Conservation (phyloP, 2,329 filamentous ascomycete genomes). For the Fusarium pseudograminearum region DNA sequence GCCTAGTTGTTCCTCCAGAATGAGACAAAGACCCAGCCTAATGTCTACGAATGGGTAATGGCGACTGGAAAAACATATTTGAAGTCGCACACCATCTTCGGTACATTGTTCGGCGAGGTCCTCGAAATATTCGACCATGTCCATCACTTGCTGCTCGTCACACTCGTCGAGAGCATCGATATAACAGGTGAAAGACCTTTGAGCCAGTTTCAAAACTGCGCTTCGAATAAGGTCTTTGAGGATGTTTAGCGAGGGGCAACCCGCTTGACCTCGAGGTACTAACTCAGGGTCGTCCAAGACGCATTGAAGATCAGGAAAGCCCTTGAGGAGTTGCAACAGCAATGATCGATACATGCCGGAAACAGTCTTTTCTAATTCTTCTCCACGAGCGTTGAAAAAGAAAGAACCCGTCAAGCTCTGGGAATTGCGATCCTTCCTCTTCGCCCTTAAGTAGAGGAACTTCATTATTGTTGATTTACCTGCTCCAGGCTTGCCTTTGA, state of each 20-base stretch:
- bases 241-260: neutral
- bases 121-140: slow-evolving; percentile 59
- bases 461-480: slow-evolving; percentile 64
- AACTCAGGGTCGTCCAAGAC: slow-evolving; percentile 45
- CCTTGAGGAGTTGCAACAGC: slow-evolving; percentile 58
- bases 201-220: fast-evolving
- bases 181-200: slow-evolving; percentile 24
- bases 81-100: slow-evolving; percentile 31
- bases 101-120: slow-evolving; percentile 45
- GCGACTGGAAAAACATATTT: slow-evolving; percentile 60
- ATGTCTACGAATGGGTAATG: slow-evolving; percentile 60
- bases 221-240: slow-evolving; percentile 7
- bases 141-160: slow-evolving; percentile 54
- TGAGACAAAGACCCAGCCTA: slow-evolving; percentile 42
- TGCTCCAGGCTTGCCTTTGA: slow-evolving; percentile 60
- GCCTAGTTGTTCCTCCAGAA: slow-evolving; percentile 44
- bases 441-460: slow-evolving; percentile 43
- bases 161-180: slow-evolving; percentile 64
- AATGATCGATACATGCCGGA: slow-evolving; percentile 64
- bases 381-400: slow-evolving; percentile 65
- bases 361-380: slow-evolving; percentile 57
- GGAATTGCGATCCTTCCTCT: neutral
- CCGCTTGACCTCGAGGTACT: fast-evolving
- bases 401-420: slow-evolving; percentile 54
- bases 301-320: slow-evolving; percentile 50